Conservation (phyloP, 1,284 basidiomycete genomes). For the Inonotus obliquus region DNA sequence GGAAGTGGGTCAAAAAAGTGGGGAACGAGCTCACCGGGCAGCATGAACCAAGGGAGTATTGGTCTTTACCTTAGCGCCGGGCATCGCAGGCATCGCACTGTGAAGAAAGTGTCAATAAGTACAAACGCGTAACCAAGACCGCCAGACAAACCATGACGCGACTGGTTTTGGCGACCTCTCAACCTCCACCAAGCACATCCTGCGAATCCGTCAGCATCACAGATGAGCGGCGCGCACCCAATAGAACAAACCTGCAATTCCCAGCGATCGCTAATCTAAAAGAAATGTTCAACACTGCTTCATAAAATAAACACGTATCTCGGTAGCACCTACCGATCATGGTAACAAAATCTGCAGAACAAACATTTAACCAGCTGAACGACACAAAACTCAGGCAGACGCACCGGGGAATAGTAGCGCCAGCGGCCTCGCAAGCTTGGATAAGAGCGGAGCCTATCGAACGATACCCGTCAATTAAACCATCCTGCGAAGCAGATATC, state of each 20-base stretch:
- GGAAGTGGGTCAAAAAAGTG: slow-evolving; percentile 12
- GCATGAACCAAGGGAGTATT: slow-evolving; percentile 95
- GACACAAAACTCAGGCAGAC: slow-evolving; percentile 22
- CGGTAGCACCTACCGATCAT: slow-evolving; percentile 61
- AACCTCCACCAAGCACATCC: slow-evolving; percentile 98
- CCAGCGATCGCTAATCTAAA: slow-evolving; percentile 84
- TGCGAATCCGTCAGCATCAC: slow-evolving; percentile 25
- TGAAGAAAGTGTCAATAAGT: slow-evolving; percentile 3
- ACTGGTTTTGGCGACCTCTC: slow-evolving; percentile 94
- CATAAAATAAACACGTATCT: slow-evolving; percentile 22
- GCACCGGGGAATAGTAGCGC: slow-evolving; percentile 71
- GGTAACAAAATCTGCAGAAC: slow-evolving; percentile 79
- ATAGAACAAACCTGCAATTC: slow-evolving; percentile 77
- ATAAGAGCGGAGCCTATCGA: slow-evolving; percentile 83
- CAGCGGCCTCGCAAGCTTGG: slow-evolving; percentile 92
- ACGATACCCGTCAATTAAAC: slow-evolving; percentile 18
- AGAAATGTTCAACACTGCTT: slow-evolving; percentile 15
- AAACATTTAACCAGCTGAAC: slow-evolving; percentile 18
- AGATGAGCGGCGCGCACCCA: background rate
- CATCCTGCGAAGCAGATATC: slow-evolving; percentile 1
- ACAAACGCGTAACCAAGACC: slow-evolving; percentile 15
- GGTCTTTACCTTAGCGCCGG: slow-evolving; percentile 93
- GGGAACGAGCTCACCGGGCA: slow-evolving; percentile 62
- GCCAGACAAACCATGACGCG: slow-evolving; percentile 67
- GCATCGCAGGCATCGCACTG: slow-evolving; percentile 98